A percentile compares a stretch with the other conserved stretches of the same genome.
phyloP scores from a whole-genome alignment of 768 basidiomycete species.

The Phaeotremella fagi region DNA sequence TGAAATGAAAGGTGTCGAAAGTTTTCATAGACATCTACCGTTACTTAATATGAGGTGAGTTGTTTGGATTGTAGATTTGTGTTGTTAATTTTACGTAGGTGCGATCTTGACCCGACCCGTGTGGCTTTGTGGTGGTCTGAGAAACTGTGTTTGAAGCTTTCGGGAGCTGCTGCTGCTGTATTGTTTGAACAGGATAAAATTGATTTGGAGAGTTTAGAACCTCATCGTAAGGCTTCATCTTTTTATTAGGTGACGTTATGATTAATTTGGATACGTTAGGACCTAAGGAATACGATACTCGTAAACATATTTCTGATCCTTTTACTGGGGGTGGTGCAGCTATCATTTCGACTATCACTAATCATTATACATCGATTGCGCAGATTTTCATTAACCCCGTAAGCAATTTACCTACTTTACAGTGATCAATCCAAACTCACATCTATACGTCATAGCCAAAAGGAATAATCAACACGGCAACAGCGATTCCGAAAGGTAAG shows the following conservation, averaged over 20 bases:
- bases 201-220: slow-evolving; percentile 52
- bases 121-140: slow-evolving; percentile 60
- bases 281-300: slow-evolving; percentile 53
- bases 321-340: slow-evolving; percentile 53
- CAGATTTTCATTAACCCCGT: slow-evolving; percentile 53
- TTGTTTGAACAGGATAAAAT: slow-evolving; percentile 53
- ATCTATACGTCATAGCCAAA: slow-evolving; percentile 44
- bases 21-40: slow-evolving; percentile 61
- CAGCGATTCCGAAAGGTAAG: slow-evolving; percentile 54
- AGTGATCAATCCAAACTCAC: neutral
- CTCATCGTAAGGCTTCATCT: slow-evolving; percentile 52
- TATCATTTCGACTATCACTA: slow-evolving; percentile 56
- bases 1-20: slow-evolving; percentile 50
- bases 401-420: neutral
- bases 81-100: too few species aligned
- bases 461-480: slow-evolving; percentile 54
- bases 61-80: neutral
- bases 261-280: slow-evolving; percentile 34
- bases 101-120: slow-evolving; percentile 56
- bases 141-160: slow-evolving; percentile 54
- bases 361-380: slow-evolving; percentile 53
- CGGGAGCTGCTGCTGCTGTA: slow-evolving; percentile 56
- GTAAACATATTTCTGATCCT: slow-evolving; percentile 51
- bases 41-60: slow-evolving; percentile 58
- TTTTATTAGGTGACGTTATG: neutral